Base-by-base conservation (phyloP, 441 rosid genomes). In the Croton setiger region DNA sequence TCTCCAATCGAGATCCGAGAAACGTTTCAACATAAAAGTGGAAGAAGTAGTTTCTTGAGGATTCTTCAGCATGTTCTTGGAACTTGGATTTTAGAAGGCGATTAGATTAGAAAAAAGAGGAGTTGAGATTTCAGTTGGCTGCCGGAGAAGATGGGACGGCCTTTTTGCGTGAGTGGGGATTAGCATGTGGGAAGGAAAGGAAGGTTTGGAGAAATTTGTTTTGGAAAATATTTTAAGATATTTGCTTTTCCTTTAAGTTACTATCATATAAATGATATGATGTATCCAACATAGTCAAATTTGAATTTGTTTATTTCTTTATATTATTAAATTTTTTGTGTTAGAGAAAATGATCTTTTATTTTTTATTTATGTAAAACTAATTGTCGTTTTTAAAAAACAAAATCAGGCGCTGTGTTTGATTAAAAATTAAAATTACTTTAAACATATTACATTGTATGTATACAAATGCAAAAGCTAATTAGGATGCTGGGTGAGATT, bases 1-100 rank as follows among this genome's bases (percentile, higher is more conserved):
- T 39, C 85, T 82, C 73, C 83, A 77, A 66, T 88, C 85, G 60
- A 84, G 85, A 83, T 85, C 88, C 57, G 82, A 79, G 60, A 85
- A 47, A 78, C 81, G 43, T 60, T 75, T 80, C 2, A 67, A 14
- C n/a, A 81, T 36, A 41, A 61, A 23, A 86, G 75, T 78, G 68
- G 65, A 36, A 66, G 65, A 31, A 64, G 51, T 31, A 64, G 51
- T 45, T 18, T 75, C 67, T 14, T 44, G 41, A 5, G 72, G 63
- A 67, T 48, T 67, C 48, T 70, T 63, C 23, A 73, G 3, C 73
- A 75, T 57, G 27, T 63, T 52, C 45, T 60, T 39, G 64, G 5
- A 27, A 1, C 2, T 27, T 27, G n/a, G n/a, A 27, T 27, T 27
- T 27, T 27, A 27, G 2, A 27, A 27, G 2, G 31, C 31, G 31